phyloP scores from a whole-genome alignment of 305 asterid genomes.

The Withania somnifera region DNA sequence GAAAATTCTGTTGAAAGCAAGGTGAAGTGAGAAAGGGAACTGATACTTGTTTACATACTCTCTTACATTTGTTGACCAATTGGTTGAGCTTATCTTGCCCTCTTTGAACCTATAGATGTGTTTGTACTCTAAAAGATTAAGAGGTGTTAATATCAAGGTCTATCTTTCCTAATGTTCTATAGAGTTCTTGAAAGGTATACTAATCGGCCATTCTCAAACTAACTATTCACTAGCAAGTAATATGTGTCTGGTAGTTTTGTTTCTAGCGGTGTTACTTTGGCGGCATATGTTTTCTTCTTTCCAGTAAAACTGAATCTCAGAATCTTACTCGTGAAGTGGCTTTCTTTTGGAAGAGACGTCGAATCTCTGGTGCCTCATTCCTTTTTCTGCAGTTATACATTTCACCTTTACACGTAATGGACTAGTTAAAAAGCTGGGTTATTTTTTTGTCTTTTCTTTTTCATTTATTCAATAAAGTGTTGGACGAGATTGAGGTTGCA shows the following conservation, averaged over 20 bases:
- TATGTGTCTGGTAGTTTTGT: neutral
- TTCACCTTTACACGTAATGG: neutral
- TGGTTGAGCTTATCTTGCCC: neutral
- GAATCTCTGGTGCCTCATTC: neutral
- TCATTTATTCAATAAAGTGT: too few species aligned
- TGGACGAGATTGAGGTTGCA: neutral
- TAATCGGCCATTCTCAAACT: neutral
- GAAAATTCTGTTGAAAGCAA: neutral
- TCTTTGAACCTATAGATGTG: neutral
- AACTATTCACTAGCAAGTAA: neutral
- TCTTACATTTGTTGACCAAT: neutral
- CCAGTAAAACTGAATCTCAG: neutral
- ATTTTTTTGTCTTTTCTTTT: neutral
- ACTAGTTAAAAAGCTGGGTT: neutral
- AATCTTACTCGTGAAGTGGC: slow-evolving; percentile 1
- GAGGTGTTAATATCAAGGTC: neutral
- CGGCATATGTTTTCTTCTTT: neutral
- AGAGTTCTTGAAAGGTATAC: neutral
- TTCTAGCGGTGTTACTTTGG: neutral
- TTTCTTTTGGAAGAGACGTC: neutral
- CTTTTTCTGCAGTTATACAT: neutral
- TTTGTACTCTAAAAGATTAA: neutral
- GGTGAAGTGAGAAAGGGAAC: neutral
- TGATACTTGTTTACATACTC: neutral
- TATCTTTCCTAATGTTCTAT: neutral